Evolutionary conservation across 148 eudicot species (phyloP).

Genomic region (Fagopyrum tataricum): DNA sequence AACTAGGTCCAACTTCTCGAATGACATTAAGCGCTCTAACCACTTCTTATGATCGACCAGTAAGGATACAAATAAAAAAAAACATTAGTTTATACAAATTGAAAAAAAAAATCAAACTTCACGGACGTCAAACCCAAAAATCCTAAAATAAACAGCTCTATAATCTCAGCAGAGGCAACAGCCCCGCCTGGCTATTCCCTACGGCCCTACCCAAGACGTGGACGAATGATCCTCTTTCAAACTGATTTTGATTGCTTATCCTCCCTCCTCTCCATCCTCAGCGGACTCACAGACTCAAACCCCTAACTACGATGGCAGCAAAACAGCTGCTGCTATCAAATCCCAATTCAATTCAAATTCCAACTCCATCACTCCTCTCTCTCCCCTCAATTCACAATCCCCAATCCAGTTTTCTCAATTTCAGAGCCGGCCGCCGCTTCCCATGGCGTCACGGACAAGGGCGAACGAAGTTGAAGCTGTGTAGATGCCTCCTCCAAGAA

Average conservation of each 20-base stretch:
- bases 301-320: slow-evolving; percentile 2
- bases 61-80: no score
- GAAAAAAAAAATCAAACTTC: no score
- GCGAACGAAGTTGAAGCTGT: not conserved
- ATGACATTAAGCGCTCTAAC: no score
- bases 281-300: not conserved
- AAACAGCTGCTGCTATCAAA: slow-evolving; percentile 9
- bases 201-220: not conserved
- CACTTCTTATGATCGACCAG: no score
- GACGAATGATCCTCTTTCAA: not conserved
- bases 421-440: not conserved
- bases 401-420: not conserved
- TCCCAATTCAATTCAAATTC: slow-evolving; percentile 7
- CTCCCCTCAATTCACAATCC: not conserved
- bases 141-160: no score
- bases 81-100: no score
- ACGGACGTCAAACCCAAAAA: no score
- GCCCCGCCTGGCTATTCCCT: no score
- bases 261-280: not conserved
- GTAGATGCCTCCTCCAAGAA: not conserved
- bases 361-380: slow-evolving; percentile 7
- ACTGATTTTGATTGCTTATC: slow-evolving; percentile 1
- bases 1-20: no score
- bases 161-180: no score
- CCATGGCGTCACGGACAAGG: not conserved